Evolutionary conservation across 2,329 filamentous ascomycete species (phyloP).

Genomic region (Cercospora sp.): DNA sequence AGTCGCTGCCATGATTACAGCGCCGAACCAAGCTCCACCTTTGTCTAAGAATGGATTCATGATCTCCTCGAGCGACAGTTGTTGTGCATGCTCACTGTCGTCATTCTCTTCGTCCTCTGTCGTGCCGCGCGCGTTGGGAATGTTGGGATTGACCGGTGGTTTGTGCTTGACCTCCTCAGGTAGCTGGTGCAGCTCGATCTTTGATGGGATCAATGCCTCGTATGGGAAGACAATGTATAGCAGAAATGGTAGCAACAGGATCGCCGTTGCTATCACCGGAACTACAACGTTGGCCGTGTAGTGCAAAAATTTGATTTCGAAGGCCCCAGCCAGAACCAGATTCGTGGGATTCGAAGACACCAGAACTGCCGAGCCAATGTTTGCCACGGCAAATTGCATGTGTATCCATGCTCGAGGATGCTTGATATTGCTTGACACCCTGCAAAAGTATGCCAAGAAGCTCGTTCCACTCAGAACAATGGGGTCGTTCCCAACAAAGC

Average conservation of each 20-base stretch:
- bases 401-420: slow-evolving; percentile 73
- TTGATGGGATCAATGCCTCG: slow-evolving; percentile 62
- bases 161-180: slow-evolving; percentile 57
- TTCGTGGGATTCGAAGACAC: slow-evolving; percentile 80
- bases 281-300: slow-evolving; percentile 80
- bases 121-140: slow-evolving; percentile 61
- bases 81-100: slow-evolving; percentile 50
- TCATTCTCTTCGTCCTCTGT: slow-evolving; percentile 54
- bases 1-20: slow-evolving; percentile 65
- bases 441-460: slow-evolving; percentile 75
- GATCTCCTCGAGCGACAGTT: slow-evolving; percentile 68
- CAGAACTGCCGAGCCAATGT: slow-evolving; percentile 72
- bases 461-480: slow-evolving; percentile 73
- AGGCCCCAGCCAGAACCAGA: slow-evolving; percentile 70
- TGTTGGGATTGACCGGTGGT: slow-evolving; percentile 70
- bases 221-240: slow-evolving; percentile 69
- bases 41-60: slow-evolving; percentile 74
- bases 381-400: slow-evolving; percentile 69
- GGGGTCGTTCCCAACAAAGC: slow-evolving; percentile 72
- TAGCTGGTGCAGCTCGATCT: slow-evolving; percentile 68
- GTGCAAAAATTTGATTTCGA: slow-evolving; percentile 68
- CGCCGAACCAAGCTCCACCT: slow-evolving; percentile 63
- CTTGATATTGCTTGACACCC: slow-evolving; percentile 70
- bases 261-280: slow-evolving; percentile 66
- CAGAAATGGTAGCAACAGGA: slow-evolving; percentile 68